A percentile compares a stretch with the other conserved stretches of the same genome.
These are phyloP conservation scores for Macrolepiota fuliginosa DNA, from an alignment of 768 basidiomycete species.

Conservation along the genomic window DNA sequence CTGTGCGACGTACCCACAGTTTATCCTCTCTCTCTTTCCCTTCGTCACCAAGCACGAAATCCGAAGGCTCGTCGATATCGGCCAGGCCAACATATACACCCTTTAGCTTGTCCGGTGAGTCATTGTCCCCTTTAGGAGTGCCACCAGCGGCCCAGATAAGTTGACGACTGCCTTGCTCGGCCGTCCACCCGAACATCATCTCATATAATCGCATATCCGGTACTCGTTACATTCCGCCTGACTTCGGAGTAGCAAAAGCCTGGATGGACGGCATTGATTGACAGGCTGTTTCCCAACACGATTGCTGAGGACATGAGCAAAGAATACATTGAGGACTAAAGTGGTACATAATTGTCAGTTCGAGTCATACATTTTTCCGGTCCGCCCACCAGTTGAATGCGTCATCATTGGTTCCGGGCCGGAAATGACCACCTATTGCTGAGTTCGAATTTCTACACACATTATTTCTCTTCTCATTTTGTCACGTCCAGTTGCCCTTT, in stretches of 20 bases:
- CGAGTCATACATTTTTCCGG: no score
- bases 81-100: slow-evolving; percentile 28
- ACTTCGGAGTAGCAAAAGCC: slow-evolving; percentile 41
- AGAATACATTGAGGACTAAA: slow-evolving; percentile 40
- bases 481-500: no score
- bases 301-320: slow-evolving; percentile 34
- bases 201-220: background rate
- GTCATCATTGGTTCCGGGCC: no score
- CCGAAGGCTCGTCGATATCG: slow-evolving; percentile 26
- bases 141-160: slow-evolving; percentile 32
- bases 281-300: slow-evolving; percentile 27
- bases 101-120: slow-evolving; percentile 13
- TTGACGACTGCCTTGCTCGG: slow-evolving; percentile 37
- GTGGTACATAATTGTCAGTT: background rate
- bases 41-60: slow-evolving; percentile 26
- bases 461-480: no score
- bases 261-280: slow-evolving; percentile 38
- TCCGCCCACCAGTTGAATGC: no score
- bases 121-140: background rate
- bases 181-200: slow-evolving; percentile 29
- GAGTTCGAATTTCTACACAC: no score
- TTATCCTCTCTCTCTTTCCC: slow-evolving; percentile 24
- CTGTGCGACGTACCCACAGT: slow-evolving; percentile 25
- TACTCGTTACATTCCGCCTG: slow-evolving; percentile 8
- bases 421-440: no score